Conservation (phyloP, 352 stramenopile species). For the Globisporangium canariense region DNA sequence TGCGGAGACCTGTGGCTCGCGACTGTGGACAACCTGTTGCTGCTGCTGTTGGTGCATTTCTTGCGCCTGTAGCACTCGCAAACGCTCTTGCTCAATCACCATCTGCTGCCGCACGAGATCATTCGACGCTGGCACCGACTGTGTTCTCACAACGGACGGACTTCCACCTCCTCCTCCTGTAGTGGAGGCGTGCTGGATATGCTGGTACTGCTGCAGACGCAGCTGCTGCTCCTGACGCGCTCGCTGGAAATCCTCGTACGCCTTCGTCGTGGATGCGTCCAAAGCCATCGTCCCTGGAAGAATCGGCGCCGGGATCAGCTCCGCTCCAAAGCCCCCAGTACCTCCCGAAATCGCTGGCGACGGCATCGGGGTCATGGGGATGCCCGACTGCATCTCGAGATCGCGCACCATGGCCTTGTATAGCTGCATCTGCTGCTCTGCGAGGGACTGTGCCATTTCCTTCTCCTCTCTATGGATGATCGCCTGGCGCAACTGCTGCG, state of each 20-base stretch:
- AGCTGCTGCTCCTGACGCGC: slow-evolving; percentile 44
- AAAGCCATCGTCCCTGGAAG: background rate
- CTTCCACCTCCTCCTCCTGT: background rate
- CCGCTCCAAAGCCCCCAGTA: slow-evolving; percentile 15
- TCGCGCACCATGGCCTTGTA: slow-evolving; percentile 42
- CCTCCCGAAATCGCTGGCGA: slow-evolving; percentile 17
- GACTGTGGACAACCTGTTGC: slow-evolving; percentile 7
- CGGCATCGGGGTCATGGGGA: slow-evolving; percentile 6
- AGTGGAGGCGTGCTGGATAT: slow-evolving; percentile 23
- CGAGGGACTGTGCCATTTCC: slow-evolving; percentile 18
- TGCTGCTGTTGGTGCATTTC: slow-evolving; percentile 33
- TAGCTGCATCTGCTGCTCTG: slow-evolving; percentile 26
- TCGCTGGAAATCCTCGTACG: slow-evolving; percentile 41
- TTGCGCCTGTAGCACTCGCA: slow-evolving; percentile 29
- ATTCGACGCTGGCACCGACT: slow-evolving; percentile 14
- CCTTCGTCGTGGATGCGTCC: background rate
- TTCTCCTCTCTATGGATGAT: slow-evolving; percentile 9
- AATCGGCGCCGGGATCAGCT: slow-evolving; percentile 9
- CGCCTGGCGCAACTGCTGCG: slow-evolving; percentile 11
- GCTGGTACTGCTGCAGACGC: slow-evolving; percentile 49
- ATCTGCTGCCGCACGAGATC: slow-evolving; percentile 44
- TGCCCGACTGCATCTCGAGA: slow-evolving; percentile 32
- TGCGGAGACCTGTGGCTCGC: slow-evolving; percentile 17
- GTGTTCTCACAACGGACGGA: slow-evolving; percentile 14
- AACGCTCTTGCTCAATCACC: slow-evolving; percentile 42